Conservation (phyloP, 2,329 filamentous ascomycete species). For the Colletotrichum paranaense region DNA sequence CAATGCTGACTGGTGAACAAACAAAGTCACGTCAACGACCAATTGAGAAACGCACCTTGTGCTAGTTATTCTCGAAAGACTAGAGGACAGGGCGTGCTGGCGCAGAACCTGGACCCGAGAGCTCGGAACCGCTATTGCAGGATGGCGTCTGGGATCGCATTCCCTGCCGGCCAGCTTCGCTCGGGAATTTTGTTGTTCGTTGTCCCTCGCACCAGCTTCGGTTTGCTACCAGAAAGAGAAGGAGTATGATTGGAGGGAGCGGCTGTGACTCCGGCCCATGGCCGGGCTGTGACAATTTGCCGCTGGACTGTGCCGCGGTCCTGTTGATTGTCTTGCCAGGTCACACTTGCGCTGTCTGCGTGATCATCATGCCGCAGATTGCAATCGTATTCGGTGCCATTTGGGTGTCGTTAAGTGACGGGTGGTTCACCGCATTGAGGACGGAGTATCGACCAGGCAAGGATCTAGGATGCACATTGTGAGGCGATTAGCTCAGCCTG, state of each 20-base stretch:
- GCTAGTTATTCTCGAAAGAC: background rate
- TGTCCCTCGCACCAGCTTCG: slow-evolving; percentile 7
- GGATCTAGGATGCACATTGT: slow-evolving; percentile 4
- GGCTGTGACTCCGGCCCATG: background rate
- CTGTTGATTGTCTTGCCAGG: background rate
- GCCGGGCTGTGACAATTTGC: background rate
- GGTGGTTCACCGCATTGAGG: background rate
- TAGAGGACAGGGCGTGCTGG: slow-evolving; percentile 8
- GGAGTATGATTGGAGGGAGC: slow-evolving; percentile 7
- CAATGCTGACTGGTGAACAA: background rate
- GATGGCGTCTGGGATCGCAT: slow-evolving; percentile 4
- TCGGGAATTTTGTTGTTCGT: slow-evolving; percentile 26
- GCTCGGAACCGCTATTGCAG: slow-evolving; percentile 29
- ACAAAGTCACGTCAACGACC: background rate
- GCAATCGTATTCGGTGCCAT: background rate
- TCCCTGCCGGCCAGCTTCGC: slow-evolving; percentile 14
- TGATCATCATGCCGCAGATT: slow-evolving; percentile 15
- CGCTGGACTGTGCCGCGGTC: slow-evolving; percentile 8
- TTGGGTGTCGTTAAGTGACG: background rate
- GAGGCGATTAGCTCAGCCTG: slow-evolving; percentile 1
- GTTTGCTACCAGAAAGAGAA: slow-evolving; percentile 18
- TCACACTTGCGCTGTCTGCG: background rate
- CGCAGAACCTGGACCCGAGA: slow-evolving; percentile 15
- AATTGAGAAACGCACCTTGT: background rate
- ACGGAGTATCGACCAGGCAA: background rate